Evolutionary conservation across 2,329 filamentous ascomycete genomes (phyloP), one percentile per base, ranked within the genome.

Genomic region (Alternaria arborescens): DNA sequence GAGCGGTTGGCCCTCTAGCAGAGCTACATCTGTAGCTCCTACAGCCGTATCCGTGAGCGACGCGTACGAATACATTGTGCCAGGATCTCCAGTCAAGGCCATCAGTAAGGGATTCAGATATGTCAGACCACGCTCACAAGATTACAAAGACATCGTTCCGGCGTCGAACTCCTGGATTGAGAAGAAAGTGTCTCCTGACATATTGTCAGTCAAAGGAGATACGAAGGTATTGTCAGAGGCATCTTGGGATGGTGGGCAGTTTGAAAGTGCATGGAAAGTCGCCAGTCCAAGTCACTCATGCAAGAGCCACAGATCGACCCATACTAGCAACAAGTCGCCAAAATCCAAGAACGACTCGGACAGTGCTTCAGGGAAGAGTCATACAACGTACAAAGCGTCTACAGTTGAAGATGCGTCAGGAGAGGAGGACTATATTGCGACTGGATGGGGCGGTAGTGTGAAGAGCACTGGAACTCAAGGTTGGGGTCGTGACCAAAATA

Each of bases 341-440:
- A 41, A 10, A 0, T 52, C 26, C 3, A 42, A 24, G 42, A 42
- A 52, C 20, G 60, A 57, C 2, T 26, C 20, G 1, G 65, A 64
- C 28, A 47, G 38, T 18, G 41, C 20, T 4, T 68, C 66, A 5
- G 30, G 36, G 8, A 66, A 60, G 50, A 67, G 52, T 7, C 44
- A 61, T 16, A 64, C 70, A 3, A 67, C 64, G 5, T 74, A 77
- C 60, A 60, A 55, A 28, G 24, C 64, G 1, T 71, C 70, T 14
- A 70, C 68, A 5, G 67, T 75, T 1, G 66, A 73, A 55, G 68
- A 70, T 8, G 68, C 53, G 12, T 59, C 55, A 3, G 60, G 61
- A n/a, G 60, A 24, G 43, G 30, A 10, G 48, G 38, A 28, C 16
- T 43, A 10, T 24, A 41, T 22, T 14, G 43, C 41, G 12, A 18